These are phyloP conservation scores for Erodium maritimum DNA, from an alignment of 345 rosid genomes.

Conservation along the genomic window DNA sequence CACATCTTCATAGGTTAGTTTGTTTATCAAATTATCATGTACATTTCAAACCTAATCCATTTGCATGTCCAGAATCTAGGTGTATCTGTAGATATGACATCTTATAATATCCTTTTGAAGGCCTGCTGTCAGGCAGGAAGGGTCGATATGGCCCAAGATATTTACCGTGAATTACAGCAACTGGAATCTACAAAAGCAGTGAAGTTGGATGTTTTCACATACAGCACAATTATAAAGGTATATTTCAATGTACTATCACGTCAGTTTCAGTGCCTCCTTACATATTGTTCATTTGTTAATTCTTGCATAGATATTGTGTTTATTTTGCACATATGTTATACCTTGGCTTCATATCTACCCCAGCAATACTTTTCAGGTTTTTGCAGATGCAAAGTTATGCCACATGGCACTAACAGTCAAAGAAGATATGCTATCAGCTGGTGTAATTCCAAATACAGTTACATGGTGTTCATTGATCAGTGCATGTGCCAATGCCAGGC, in stretches of 20 bases:
- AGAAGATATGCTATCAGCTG: conserved; percentile 73
- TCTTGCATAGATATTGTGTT: neutral
- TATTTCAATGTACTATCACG: conserved; percentile 8
- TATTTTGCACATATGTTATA: neutral
- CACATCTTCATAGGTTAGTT: neutral
- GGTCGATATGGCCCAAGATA: conserved; percentile 73
- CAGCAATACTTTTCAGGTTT: conserved; percentile 36
- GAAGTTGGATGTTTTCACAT: conserved; percentile 79
- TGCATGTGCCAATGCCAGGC: conserved; percentile 84
- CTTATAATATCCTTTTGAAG: conserved; percentile 85
- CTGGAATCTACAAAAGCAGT: conserved; percentile 50
- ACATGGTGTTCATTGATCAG: conserved; percentile 91
- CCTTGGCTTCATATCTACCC: neutral
- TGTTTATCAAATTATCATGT: neutral
- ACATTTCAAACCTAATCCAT: neutral
- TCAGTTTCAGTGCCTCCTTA: neutral
- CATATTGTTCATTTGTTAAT: neutral
- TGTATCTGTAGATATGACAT: conserved; percentile 56
- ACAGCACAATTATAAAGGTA: conserved; percentile 89
- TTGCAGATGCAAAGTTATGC: conserved; percentile 89
- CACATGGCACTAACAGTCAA: conserved; percentile 71
- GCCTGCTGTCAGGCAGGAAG: conserved; percentile 76
- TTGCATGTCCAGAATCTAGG: conserved; percentile 47
- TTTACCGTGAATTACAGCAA: conserved; percentile 60
- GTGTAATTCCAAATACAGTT: conserved; percentile 55